Evolutionary conservation across 352 stramenopile species (phyloP), one percentile per base, ranked within the genome.

Genomic region (Phytopythium ostracodes): DNA sequence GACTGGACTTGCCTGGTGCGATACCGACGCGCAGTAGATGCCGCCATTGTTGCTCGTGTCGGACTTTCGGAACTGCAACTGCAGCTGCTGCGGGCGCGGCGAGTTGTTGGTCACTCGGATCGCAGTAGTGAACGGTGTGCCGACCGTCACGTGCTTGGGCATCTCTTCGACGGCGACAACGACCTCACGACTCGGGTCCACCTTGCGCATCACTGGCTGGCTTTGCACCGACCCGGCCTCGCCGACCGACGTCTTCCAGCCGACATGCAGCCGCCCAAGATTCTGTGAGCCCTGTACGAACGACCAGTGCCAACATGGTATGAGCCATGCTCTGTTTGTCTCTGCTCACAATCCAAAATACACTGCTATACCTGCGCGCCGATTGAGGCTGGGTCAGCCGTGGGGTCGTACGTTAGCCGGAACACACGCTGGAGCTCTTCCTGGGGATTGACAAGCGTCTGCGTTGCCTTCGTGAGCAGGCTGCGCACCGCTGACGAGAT

Each of bases 381-480:
- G 11, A 76, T n/a, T 12, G 73, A 54, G 5, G 71, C 54, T 0
- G 70, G 59, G 25, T 87, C 79, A 0, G 73, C 71, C 24, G 61
- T 44, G 2, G 72, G 66, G n/a, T 87, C 77, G 49, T 79, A 77
- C 1, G 61, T 72, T 22, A 87, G 59, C 4, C 78, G 72, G 31
- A 95, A 95, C 15, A 92, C 75, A 22, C 86, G 79, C 62, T 92
- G 84, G 4, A 95, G 69, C 53, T 92, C 82, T 43, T 93, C 86
- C 46, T 95, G 84, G 0, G 86, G 84, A 42, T 89, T 86, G 10
- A 93, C 56, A 61, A 93, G 72, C 12, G 81, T 87, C 60, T 88
- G 76, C 0, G 71, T 72, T 8, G 76, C 60, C 42, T 42, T 61
- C 0, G 75, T 63, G 25, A 92, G 54, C 11, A 87, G 58, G 18